phyloP scores from a whole-genome alignment of 2,329 filamentous ascomycete genomes.

The Cladobotryum mycophilum region DNA sequence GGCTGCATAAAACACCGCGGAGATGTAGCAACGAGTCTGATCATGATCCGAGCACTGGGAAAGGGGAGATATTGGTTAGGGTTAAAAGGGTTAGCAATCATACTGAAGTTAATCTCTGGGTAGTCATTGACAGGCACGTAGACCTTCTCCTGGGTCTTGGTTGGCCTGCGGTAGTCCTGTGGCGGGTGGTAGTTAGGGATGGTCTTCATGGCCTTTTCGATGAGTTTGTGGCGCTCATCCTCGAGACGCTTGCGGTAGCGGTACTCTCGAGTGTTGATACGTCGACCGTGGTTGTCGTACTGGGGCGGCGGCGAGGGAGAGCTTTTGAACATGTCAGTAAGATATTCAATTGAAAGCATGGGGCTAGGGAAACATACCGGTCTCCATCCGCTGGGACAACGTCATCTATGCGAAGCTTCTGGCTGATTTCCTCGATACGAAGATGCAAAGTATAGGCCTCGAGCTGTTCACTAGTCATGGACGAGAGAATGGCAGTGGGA shows the following conservation, averaged over 20 bases:
- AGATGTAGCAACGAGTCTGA: conserved; percentile 32
- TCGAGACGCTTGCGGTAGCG: conserved; percentile 97
- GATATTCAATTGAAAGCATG: background rate
- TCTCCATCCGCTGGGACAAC: conserved; percentile 96
- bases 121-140: conserved; percentile 99
- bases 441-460: conserved; percentile 95
- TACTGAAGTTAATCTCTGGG: conserved; percentile 99
- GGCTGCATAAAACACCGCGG: conserved; percentile 25
- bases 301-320: conserved; percentile 93
- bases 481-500: conserved; percentile 89
- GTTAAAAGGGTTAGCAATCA: conserved; percentile 98
- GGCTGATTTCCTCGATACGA: conserved; percentile 97
- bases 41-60: conserved; percentile 38
- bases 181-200: conserved; percentile 99
- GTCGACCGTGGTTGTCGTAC: conserved; percentile 98
- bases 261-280: conserved; percentile 98
- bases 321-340: conserved; percentile 48
- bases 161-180: conserved; percentile 95
- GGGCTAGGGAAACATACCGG: conserved; percentile 54
- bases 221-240: conserved; percentile 96
- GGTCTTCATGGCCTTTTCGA: conserved; percentile 98
- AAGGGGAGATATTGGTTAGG: conserved; percentile 51
- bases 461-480: conserved; percentile 97
- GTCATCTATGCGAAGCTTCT: conserved; percentile 98
- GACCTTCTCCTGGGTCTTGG: conserved; percentile 99